Base-by-base conservation (phyloP, 306 rosid species). In the Rosa rugosa region DNA sequence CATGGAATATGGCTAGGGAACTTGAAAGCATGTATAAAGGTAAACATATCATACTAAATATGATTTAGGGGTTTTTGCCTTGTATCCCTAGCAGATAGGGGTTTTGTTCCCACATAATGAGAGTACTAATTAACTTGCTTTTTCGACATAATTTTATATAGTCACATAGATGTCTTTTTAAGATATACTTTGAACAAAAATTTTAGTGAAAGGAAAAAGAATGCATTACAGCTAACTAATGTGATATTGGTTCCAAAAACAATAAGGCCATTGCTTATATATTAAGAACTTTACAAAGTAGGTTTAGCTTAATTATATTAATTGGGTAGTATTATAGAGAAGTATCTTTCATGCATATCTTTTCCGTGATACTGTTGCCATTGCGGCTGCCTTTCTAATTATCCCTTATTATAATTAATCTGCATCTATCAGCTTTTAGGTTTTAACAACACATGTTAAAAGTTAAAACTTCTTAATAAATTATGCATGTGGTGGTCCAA, bases 301-400 rank as follows among this genome's bases (percentile, higher is more conserved):
- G 8, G 27, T 54, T 53, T 73, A 40, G 38, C 8, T 38, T 11
- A 54, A 54, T n/a, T 22, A 17, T 54, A 60, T 60, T 1, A 4
- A 59, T 22, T 59, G 17, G 16, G 36, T 59, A 59, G 14, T 23
- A 23, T 23, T 23, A 62, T 4, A 23, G 25, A 51, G 47, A 14
- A 67, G 10, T 66, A 56, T 60, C 5, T 57, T 41, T 49, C 72
- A 59, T 46, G 23, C 23, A 20, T 59, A 78, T 79, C 64, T 69
- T 69, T 69, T 57, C 64, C 41, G n/a, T 49, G 75, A 74, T 79
- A 83, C 86, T 83, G 77, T 83, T 40, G 56, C 38, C 60, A 51
- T 69, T 60, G 71, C 74, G 80, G 83, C 80, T 79, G 53, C 57
- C 42, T 77, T 44, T 56, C 36, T 16, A n/a, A 46, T 50, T 44